Evolutionary conservation across 495 filamentous ascomycete species (phyloP).

Genomic region (Penicillium taxi): DNA sequence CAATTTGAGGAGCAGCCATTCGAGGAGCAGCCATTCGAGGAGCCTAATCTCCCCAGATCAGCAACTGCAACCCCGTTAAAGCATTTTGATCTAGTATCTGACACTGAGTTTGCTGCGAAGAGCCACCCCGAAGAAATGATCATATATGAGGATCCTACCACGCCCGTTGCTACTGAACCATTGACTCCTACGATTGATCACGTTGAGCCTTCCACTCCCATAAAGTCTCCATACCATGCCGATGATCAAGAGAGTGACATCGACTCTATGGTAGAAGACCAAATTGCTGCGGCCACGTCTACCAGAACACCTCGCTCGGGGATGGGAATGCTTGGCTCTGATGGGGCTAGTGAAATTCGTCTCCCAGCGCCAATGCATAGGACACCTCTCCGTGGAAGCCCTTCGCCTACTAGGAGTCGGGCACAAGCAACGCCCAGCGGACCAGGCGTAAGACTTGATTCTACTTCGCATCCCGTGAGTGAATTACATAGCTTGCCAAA

Average conservation of each 20-base stretch:
- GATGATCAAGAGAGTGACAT: constrained; percentile 1
- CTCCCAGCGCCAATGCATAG: constrained; percentile 15
- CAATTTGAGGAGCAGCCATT: no score
- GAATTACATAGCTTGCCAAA: neutral
- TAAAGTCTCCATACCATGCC: constrained; percentile 6
- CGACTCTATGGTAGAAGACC: neutral
- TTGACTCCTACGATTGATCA: constrained; percentile 4
- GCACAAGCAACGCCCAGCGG: constrained; percentile 7
- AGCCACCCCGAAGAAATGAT: constrained; percentile 21
- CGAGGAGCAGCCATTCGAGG: no score
- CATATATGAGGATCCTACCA: constrained; percentile 40
- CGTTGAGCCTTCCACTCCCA: constrained; percentile 7
- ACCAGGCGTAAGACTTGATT: neutral
- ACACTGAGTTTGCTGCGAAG: constrained; percentile 8
- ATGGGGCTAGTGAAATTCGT: constrained; percentile 6
- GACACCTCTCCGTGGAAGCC: constrained; percentile 15
- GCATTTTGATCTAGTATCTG: constrained; percentile 2
- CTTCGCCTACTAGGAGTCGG: constrained; percentile 18
- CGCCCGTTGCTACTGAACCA: constrained; percentile 12
- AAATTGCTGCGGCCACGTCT: constrained; percentile 5
- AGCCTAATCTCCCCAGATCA: constrained; percentile 4
- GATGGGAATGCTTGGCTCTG: constrained; percentile 5
- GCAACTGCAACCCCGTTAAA: constrained; percentile 4
- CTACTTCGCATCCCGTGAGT: constrained; percentile 5
- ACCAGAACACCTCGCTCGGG: constrained; percentile 8